Conservation (phyloP, 345 rosid genomes). For the Excoecaria agallocha region DNA sequence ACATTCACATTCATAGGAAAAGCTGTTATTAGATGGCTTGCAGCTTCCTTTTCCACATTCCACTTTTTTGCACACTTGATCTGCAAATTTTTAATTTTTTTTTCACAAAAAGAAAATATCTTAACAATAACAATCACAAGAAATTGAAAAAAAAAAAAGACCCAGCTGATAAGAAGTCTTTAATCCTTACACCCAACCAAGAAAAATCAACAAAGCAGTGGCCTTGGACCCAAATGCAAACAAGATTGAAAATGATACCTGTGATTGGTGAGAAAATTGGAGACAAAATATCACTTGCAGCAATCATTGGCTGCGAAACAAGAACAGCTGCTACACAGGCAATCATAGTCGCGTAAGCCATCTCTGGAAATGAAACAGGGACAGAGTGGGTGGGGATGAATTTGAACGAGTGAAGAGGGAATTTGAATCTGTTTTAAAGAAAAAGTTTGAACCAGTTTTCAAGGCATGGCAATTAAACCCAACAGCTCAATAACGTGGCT, state of each 20-base stretch:
- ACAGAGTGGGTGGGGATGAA: not conserved
- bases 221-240: not conserved
- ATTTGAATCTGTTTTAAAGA: not conserved
- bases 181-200: conserved; percentile 5
- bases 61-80: conserved; percentile 49
- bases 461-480: too few species aligned
- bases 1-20: conserved; percentile 57
- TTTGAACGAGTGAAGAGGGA: not conserved
- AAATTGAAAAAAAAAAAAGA: conserved; percentile 2
- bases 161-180: not conserved
- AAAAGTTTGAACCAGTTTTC: too few species aligned
- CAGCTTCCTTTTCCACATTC: conserved; percentile 71
- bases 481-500: too few species aligned
- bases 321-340: conserved; percentile 19
- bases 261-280: conserved; percentile 24
- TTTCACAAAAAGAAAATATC: not conserved
- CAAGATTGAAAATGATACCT: conserved; percentile 22
- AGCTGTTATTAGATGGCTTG: conserved; percentile 41
- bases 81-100: conserved; percentile 24
- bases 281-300: conserved; percentile 20
- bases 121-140: not conserved
- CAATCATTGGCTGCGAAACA: conserved; percentile 18
- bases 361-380: not conserved
- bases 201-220: not conserved
- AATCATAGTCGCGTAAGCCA: conserved; percentile 22